phyloP scores from a whole-genome alignment of 805 yeast genomes.

The Candida loeiensis region DNA sequence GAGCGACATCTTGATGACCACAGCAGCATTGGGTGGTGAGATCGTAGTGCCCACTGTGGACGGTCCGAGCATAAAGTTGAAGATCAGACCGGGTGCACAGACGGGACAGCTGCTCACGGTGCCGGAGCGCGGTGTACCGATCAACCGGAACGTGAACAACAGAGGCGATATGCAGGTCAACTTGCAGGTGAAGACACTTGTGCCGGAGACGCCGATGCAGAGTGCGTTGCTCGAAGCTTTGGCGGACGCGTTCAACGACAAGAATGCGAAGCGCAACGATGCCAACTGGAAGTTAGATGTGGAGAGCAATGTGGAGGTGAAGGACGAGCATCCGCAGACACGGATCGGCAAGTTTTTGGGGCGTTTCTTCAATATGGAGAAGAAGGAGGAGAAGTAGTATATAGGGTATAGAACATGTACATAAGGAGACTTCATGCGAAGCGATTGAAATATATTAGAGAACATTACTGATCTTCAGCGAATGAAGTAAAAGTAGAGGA shows the following conservation, averaged over 20 bases:
- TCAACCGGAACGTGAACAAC: slow-evolving; percentile 43
- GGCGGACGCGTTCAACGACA: slow-evolving; percentile 86
- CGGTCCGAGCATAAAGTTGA: slow-evolving; percentile 71
- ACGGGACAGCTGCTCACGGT: slow-evolving; percentile 68
- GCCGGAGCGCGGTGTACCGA: slow-evolving; percentile 86
- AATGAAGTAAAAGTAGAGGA: too few species aligned
- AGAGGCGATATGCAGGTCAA: slow-evolving; percentile 82
- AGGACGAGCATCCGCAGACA: slow-evolving; percentile 38
- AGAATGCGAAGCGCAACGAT: slow-evolving; percentile 68
- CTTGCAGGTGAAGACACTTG: slow-evolving; percentile 64
- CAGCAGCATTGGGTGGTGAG: slow-evolving; percentile 94
- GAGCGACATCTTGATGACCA: slow-evolving; percentile 81
- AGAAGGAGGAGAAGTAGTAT: slow-evolving; percentile 7
- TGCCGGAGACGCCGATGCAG: slow-evolving; percentile 80
- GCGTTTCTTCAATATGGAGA: slow-evolving; percentile 20
- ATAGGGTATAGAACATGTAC: not conserved
- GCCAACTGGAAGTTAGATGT: slow-evolving; percentile 35
- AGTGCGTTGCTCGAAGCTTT: slow-evolving; percentile 87
- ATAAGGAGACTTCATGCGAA: not conserved
- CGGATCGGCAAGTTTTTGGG: slow-evolving; percentile 25
- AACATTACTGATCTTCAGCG: too few species aligned
- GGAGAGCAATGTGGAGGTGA: slow-evolving; percentile 27
- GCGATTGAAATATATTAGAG: slow-evolving; percentile 1
- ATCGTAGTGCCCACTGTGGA: slow-evolving; percentile 87
- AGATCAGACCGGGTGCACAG: slow-evolving; percentile 82